A percentile compares a stretch with the other conserved stretches of the same genome.
Evolutionary conservation across 78 protist species (phyloP).

Genomic region (Tieghemostelium lacteum): DNA sequence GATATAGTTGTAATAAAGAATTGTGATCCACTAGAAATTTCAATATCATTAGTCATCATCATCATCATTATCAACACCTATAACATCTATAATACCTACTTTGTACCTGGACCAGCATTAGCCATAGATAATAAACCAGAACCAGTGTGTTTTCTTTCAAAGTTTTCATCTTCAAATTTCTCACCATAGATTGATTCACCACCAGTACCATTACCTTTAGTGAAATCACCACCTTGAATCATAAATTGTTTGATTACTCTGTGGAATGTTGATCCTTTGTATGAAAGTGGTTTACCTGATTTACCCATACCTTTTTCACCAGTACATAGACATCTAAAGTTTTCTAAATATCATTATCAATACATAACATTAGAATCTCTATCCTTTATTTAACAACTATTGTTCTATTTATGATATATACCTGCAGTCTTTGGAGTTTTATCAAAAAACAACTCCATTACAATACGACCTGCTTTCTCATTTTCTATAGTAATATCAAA

Average conservation of each 20-base stretch:
- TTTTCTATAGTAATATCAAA: constrained; percentile 80
- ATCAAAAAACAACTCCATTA: constrained; percentile 77
- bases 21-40: constrained; percentile 91
- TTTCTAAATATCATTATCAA: too few species aligned
- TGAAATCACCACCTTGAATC: constrained; percentile 95
- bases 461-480: constrained; percentile 80
- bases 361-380: background rate
- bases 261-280: constrained; percentile 92
- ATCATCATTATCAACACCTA: too few species aligned
- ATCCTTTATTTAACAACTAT: constrained; percentile 91
- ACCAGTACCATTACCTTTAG: constrained; percentile 97
- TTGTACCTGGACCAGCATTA: constrained; percentile 93
- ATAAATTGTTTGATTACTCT: constrained; percentile 93
- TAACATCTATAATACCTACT: too few species aligned
- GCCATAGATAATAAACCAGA: constrained; percentile 95
- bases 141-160: constrained; percentile 86
- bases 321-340: constrained; percentile 93
- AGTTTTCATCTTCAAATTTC: constrained; percentile 92
- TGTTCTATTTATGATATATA: too few species aligned
- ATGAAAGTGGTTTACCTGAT: constrained; percentile 81
- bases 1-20: constrained; percentile 94
- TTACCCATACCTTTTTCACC: constrained; percentile 85
- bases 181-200: constrained; percentile 98
- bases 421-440: constrained; percentile 93
- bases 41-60: too few species aligned